Conservation (phyloP, 306 rosid genomes). For the Canavalia ensiformis region DNA sequence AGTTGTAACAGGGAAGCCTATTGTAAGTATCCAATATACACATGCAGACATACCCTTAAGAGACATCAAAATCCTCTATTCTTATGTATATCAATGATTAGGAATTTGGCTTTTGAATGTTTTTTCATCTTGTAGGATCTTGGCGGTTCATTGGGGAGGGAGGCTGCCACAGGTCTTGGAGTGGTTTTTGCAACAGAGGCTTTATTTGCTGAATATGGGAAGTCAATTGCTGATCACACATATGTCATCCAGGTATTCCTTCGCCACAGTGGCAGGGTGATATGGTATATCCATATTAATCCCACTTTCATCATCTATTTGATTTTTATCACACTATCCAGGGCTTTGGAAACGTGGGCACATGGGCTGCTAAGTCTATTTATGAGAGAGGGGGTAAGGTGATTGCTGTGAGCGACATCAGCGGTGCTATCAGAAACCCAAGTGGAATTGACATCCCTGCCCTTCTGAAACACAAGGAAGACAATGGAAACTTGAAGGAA, state of each 20-base stretch:
- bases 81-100: slow-evolving; percentile 10
- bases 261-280: slow-evolving; percentile 1
- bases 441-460: slow-evolving; percentile 72
- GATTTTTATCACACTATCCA: slow-evolving; percentile 38
- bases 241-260: slow-evolving; percentile 73
- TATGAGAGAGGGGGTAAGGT: slow-evolving; percentile 75
- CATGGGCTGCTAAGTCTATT: slow-evolving; percentile 75
- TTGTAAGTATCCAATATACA: slow-evolving; percentile 54
- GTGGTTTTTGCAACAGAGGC: slow-evolving; percentile 73
- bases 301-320: slow-evolving; percentile 1
- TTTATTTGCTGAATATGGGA: slow-evolving; percentile 70
- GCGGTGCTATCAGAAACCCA: slow-evolving; percentile 69
- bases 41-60: too few species aligned
- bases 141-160: slow-evolving; percentile 85
- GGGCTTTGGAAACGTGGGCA: slow-evolving; percentile 86
- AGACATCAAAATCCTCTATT: slow-evolving; percentile 8
- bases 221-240: slow-evolving; percentile 59
- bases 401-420: slow-evolving; percentile 77
- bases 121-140: slow-evolving; percentile 61
- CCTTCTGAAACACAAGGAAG: slow-evolving; percentile 61
- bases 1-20: slow-evolving; percentile 81
- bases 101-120: background rate
- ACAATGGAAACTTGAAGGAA: slow-evolving; percentile 52
- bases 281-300: slow-evolving; percentile 1
- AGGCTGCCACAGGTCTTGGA: slow-evolving; percentile 81